These are phyloP conservation scores for Hygrophila difformis DNA, from an alignment of 257 asterid species.

Conservation along the genomic window DNA sequence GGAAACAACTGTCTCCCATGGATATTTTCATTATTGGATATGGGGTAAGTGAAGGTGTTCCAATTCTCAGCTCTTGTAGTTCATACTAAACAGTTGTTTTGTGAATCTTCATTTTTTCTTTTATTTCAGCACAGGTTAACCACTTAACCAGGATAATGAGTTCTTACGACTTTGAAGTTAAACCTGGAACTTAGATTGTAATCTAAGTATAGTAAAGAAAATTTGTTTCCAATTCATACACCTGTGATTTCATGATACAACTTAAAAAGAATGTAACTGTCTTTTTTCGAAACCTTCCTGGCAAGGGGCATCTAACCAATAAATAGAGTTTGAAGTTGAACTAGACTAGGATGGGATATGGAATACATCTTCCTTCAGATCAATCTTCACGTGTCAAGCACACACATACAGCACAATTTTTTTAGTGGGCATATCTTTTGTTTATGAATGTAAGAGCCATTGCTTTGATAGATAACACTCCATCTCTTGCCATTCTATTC, in stretches of 20 bases:
- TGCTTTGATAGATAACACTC: constrained; percentile 5
- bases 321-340: constrained; percentile 9
- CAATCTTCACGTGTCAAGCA: neutral
- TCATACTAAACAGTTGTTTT: too few species aligned
- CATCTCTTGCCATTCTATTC: neutral
- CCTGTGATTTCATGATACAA: too few species aligned
- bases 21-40: constrained; percentile 90
- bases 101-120: constrained; percentile 14
- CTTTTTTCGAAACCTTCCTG: neutral
- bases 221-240: too few species aligned
- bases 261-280: too few species aligned
- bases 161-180: too few species aligned
- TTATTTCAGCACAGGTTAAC: too few species aligned
- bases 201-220: too few species aligned
- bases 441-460: constrained; percentile 11
- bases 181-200: too few species aligned
- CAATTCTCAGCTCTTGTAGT: constrained; percentile 8
- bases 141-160: too few species aligned
- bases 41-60: constrained; percentile 56
- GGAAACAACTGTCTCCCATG: constrained; percentile 80
- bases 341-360: constrained; percentile 6
- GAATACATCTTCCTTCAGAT: too few species aligned
- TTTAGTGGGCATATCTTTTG: too few species aligned
- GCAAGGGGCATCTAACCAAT: constrained; percentile 3
- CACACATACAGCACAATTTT: neutral